These are phyloP conservation scores for Wakefieldia striispora DNA, from an alignment of 768 basidiomycete genomes.

Conservation along the genomic window DNA sequence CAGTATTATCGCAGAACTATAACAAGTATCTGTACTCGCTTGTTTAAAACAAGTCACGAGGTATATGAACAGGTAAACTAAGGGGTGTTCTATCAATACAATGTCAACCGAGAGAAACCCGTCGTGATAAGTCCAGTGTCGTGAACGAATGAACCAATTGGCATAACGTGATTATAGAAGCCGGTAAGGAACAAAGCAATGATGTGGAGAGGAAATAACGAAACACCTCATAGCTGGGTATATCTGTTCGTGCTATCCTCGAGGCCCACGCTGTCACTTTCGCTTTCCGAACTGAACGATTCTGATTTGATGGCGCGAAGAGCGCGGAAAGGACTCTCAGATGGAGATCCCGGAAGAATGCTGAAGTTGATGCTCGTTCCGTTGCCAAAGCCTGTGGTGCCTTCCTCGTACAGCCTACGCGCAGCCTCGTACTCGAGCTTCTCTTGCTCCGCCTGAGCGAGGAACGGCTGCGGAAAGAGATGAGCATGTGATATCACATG, in stretches of 20 bases:
- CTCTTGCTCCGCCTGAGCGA: slow-evolving; percentile 92
- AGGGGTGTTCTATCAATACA: slow-evolving; percentile 41
- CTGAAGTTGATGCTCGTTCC: slow-evolving; percentile 81
- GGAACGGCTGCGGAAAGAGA: slow-evolving; percentile 64
- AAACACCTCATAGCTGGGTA: slow-evolving; percentile 31
- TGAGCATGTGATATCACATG: slow-evolving; percentile 13
- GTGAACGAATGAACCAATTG: slow-evolving; percentile 18
- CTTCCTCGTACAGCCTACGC: slow-evolving; percentile 84
- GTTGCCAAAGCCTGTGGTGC: slow-evolving; percentile 59
- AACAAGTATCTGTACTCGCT: slow-evolving; percentile 22
- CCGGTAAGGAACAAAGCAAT: slow-evolving; percentile 22
- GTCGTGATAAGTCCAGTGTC: slow-evolving; percentile 34
- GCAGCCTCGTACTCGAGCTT: slow-evolving; percentile 92
- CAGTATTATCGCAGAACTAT: slow-evolving; percentile 26
- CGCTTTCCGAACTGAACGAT: slow-evolving; percentile 64
- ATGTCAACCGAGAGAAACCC: slow-evolving; percentile 30
- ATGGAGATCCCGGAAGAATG: slow-evolving; percentile 69
- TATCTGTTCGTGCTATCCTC: slow-evolving; percentile 46
- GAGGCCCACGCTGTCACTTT: slow-evolving; percentile 61
- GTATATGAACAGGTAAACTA: slow-evolving; percentile 36
- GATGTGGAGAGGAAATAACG: slow-evolving; percentile 19
- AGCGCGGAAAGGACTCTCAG: slow-evolving; percentile 40
- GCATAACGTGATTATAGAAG: slow-evolving; percentile 33
- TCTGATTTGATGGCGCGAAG: slow-evolving; percentile 52
- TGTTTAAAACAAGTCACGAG: slow-evolving; percentile 16